Base-by-base conservation (phyloP, 1,284 basidiomycete genomes). In the Ceratobasidium sp. region DNA sequence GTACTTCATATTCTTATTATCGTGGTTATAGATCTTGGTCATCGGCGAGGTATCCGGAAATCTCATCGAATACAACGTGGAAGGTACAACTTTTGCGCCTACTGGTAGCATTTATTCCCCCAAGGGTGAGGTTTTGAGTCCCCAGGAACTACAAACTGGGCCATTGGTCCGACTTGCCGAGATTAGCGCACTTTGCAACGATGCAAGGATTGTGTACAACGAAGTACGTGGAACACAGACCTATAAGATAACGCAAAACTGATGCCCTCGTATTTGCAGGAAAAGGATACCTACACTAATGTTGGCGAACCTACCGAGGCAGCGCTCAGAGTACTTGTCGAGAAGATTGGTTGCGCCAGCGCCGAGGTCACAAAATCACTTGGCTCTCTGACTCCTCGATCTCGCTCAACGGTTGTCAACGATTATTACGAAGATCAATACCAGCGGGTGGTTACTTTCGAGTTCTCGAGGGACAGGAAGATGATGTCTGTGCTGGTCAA, bases 221-320 rank as follows among this genome's bases (percentile, higher is more conserved):
- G 76, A 82, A 54, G 92, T 91, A 77, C 73, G 86, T 77, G 6
- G 16, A 50, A 16, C 33, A n/a, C 25, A 39, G 67, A 69, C 13
- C 1, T 39, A 19, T 59, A 49, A 7, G 19, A 5, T 67, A 23
- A 57, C 36, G 27, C 9, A 30, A 19, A 50, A 27, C 39, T 66
- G 70, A 70, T 69, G 56, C 69, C 77, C 42, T 36, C 11, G 33
- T 36, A 11, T 36, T 16, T 71, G 56, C 73, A 93, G 89, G 91
- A 95, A 50, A 93, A 91, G 77, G 82, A 84, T 50, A 75, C 81
- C 1, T 98, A 97, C 78, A 78, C 82, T 67, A 95, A 93, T 74
- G 85, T 99, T 47, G 96, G 96, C 23, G 95, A 99, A 79, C 96
- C 97, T 7, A 99, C 97, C 1, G 96, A 98, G 78, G 95, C 94